A percentile compares a stretch with the other conserved stretches of the same genome.
These are phyloP conservation scores for Balansia obtecta DNA, from an alignment of 2,329 filamentous ascomycete species.

Conservation along the genomic window DNA sequence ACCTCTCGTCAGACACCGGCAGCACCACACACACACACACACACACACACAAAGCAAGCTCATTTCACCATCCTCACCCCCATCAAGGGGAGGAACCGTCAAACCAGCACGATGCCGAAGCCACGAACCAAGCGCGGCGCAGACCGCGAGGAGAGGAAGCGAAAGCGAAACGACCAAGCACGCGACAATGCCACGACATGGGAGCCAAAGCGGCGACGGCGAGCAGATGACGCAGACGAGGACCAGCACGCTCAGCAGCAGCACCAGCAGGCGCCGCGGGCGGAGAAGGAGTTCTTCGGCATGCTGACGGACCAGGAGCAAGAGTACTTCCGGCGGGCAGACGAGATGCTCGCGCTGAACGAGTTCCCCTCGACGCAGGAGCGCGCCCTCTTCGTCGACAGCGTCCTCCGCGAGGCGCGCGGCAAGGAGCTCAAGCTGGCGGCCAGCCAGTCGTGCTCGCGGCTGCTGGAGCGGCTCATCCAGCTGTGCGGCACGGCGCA, in stretches of 20 bases:
- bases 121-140: slow-evolving; percentile 29
- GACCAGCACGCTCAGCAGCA: slow-evolving; percentile 8
- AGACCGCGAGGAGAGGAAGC: slow-evolving; percentile 28
- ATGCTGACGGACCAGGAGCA: slow-evolving; percentile 88
- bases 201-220: slow-evolving; percentile 16
- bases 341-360: slow-evolving; percentile 81
- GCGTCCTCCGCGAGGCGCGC: slow-evolving; percentile 73
- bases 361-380: slow-evolving; percentile 71
- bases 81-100: too few relatives aligned
- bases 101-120: slow-evolving; percentile 28
- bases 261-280: slow-evolving; percentile 10
- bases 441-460: slow-evolving; percentile 88
- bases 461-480: slow-evolving; percentile 85
- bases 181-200: slow-evolving; percentile 7
- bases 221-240: background rate
- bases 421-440: slow-evolving; percentile 95
- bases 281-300: slow-evolving; percentile 74
- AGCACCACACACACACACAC: too few relatives aligned
- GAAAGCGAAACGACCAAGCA: slow-evolving; percentile 20
- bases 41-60: too few relatives aligned
- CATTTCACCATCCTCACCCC: too few relatives aligned
- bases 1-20: too few relatives aligned
- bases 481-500: slow-evolving; percentile 65
- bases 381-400: slow-evolving; percentile 58
- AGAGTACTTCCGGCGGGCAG: slow-evolving; percentile 85